phyloP scores from a whole-genome alignment of 1,284 basidiomycete species.

The Rugosomyces carneus region DNA sequence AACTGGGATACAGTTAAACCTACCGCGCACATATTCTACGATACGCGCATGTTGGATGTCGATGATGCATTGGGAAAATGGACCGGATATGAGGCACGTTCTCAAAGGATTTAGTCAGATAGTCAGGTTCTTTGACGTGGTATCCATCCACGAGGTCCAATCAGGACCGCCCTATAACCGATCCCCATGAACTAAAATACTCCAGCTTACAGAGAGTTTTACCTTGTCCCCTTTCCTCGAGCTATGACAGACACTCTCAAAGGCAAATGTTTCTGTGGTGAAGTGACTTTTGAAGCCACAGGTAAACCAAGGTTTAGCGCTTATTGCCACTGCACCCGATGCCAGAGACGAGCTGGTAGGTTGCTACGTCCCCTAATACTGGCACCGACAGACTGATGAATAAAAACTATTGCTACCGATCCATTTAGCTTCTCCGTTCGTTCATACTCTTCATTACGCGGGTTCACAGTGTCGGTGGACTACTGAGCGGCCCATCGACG shows the following conservation, averaged over 20 bases:
- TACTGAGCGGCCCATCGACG: conserved; percentile 29
- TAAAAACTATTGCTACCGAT: conserved; percentile 27
- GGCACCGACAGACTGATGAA: conserved; percentile 27
- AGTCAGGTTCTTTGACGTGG: background rate
- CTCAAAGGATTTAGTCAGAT: background rate
- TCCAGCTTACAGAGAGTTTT: background rate
- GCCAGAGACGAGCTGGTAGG: conserved; percentile 51
- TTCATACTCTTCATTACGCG: conserved; percentile 54
- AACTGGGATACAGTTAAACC: background rate
- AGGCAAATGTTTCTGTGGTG: conserved; percentile 52
- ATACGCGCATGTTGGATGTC: conserved; percentile 35
- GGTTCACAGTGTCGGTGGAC: conserved; percentile 47
- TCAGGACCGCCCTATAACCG: background rate
- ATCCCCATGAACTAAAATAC: background rate
- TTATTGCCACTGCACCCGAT: conserved; percentile 61
- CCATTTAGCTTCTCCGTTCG: background rate
- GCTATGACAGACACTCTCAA: conserved; percentile 10
- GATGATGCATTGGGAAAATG: conserved; percentile 1
- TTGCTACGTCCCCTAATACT: conserved; percentile 1
- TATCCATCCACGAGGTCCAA: background rate
- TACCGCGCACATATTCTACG: conserved; percentile 1
- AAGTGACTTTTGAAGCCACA: conserved; percentile 37
- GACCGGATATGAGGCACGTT: background rate
- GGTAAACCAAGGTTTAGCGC: conserved; percentile 46
- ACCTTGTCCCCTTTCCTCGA: background rate